Evolutionary conservation across 768 basidiomycete genomes (phyloP).

Genomic region (Clitopilus hobsonii): DNA sequence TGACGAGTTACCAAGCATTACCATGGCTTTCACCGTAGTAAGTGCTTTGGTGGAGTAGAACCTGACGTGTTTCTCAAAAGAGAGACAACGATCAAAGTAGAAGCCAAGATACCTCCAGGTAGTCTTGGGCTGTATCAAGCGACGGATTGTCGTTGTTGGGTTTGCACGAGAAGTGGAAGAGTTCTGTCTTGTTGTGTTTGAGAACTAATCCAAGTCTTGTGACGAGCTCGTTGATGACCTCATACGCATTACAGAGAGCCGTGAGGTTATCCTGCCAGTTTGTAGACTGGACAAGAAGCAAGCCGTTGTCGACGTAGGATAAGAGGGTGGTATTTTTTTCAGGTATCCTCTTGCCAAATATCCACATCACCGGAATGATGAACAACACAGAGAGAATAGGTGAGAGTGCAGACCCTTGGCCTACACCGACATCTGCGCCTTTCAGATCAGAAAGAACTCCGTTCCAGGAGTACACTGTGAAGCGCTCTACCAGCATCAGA

Average conservation of each 20-base stretch:
- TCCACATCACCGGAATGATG: too few relatives aligned
- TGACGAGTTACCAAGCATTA: neutral
- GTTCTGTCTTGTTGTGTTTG: neutral
- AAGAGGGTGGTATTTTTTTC: too few relatives aligned
- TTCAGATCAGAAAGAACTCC: neutral
- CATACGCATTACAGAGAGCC: neutral
- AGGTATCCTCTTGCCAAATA: too few relatives aligned
- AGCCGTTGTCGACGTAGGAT: too few relatives aligned
- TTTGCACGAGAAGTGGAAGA: constrained; percentile 1
- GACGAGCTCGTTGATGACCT: neutral
- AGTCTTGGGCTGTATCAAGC: neutral
- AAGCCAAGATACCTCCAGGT: neutral
- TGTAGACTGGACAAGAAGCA: neutral
- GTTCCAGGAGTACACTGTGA: too few relatives aligned
- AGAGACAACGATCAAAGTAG: neutral
- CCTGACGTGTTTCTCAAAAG: neutral
- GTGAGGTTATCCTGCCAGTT: neutral
- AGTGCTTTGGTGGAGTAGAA: neutral
- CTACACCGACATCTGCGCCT: too few relatives aligned
- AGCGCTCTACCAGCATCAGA: too few relatives aligned
- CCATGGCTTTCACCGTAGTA: neutral
- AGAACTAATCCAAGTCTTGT: neutral
- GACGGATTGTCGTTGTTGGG: neutral
- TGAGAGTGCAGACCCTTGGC: neutral
- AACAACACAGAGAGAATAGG: constrained; percentile 1